Percentiles rank a stretch among this genome's conserved stretches.
Evolutionary conservation across 2,329 filamentous ascomycete genomes (phyloP).

Genomic region (Metarhizium rileyi): DNA sequence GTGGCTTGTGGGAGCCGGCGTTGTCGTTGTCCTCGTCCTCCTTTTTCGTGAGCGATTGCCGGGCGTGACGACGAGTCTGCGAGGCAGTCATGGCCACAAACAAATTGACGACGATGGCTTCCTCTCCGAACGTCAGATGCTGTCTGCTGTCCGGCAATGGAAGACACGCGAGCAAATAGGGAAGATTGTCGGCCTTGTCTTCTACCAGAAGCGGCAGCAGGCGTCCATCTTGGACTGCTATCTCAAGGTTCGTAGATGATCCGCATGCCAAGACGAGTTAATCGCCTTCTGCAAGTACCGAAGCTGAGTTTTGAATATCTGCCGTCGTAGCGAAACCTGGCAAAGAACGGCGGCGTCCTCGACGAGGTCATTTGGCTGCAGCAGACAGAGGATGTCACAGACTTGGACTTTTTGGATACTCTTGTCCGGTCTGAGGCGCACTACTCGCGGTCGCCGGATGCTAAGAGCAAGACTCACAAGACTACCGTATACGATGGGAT

Average conservation of each 20-base stretch:
- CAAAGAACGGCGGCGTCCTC: conserved; percentile 32
- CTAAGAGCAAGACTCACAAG: conserved; percentile 21
- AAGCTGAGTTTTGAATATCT: too few relatives aligned
- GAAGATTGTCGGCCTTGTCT: conserved; percentile 36
- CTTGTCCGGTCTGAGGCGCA: conserved; percentile 24
- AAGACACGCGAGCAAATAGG: not conserved
- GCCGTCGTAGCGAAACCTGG: conserved; percentile 28
- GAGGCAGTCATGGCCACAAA: too few relatives aligned
- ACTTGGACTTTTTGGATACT: conserved; percentile 29
- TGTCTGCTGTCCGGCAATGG: not conserved
- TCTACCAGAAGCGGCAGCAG: conserved; percentile 33
- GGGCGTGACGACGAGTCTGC: not conserved
- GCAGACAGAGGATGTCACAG: conserved; percentile 27
- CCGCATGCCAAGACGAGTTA: not conserved
- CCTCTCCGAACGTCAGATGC: not conserved
- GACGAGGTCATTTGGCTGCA: conserved; percentile 35
- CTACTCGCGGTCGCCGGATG: conserved; percentile 25
- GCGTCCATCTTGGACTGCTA: conserved; percentile 39
- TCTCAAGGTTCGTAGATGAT: conserved; percentile 21
- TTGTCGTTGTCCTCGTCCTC: not conserved
- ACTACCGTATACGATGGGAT: conserved; percentile 32
- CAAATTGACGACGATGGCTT: not conserved
- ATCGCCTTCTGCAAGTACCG: not conserved
- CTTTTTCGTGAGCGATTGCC: not conserved
- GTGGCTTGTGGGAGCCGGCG: not conserved